A percentile compares a stretch with the other conserved stretches of the same genome.
Conservation (phyloP, 2,329 filamentous ascomycete genomes). For the Fusarium tuaranense region DNA sequence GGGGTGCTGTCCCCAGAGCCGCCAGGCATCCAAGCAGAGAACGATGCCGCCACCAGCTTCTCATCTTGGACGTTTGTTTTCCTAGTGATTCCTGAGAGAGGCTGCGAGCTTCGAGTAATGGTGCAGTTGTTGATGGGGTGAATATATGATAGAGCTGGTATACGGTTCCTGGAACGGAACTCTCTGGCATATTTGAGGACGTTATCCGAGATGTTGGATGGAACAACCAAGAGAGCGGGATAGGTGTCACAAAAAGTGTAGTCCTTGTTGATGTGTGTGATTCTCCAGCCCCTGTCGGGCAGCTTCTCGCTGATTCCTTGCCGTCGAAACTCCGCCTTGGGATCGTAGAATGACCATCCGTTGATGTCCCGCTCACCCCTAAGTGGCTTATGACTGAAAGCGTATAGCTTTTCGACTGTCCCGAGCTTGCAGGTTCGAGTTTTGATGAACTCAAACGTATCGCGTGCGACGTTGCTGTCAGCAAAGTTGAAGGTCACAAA, state of each 20-base stretch:
- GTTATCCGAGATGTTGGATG: slow-evolving; percentile 93
- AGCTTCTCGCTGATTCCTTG: slow-evolving; percentile 88
- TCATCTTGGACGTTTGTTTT: slow-evolving; percentile 97
- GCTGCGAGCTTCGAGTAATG: slow-evolving; percentile 94
- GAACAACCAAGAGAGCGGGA: slow-evolving; percentile 85
- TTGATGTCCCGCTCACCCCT: slow-evolving; percentile 79
- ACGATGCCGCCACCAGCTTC: slow-evolving; percentile 91
- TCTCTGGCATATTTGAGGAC: slow-evolving; percentile 92
- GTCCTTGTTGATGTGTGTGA: slow-evolving; percentile 90
- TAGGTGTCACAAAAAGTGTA: slow-evolving; percentile 95
- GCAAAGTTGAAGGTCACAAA: slow-evolving; percentile 92
- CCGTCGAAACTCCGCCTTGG: slow-evolving; percentile 84
- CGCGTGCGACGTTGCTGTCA: slow-evolving; percentile 78
- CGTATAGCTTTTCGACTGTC: slow-evolving; percentile 88
- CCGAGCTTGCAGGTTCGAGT: slow-evolving; percentile 84
- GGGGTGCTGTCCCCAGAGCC: slow-evolving; percentile 51
- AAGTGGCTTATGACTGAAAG: slow-evolving; percentile 85
- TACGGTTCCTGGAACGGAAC: slow-evolving; percentile 89
- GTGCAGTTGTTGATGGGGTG: slow-evolving; percentile 97
- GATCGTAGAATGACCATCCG: slow-evolving; percentile 88
- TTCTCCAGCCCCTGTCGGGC: slow-evolving; percentile 84
- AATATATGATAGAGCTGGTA: slow-evolving; percentile 93
- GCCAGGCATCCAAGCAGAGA: slow-evolving; percentile 61
- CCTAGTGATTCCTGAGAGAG: slow-evolving; percentile 84
- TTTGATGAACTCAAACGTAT: slow-evolving; percentile 90